Evolutionary conservation across 2,329 filamentous ascomycete species (phyloP), one percentile per base, ranked within the genome.

Genomic region (Botrytis porri): DNA sequence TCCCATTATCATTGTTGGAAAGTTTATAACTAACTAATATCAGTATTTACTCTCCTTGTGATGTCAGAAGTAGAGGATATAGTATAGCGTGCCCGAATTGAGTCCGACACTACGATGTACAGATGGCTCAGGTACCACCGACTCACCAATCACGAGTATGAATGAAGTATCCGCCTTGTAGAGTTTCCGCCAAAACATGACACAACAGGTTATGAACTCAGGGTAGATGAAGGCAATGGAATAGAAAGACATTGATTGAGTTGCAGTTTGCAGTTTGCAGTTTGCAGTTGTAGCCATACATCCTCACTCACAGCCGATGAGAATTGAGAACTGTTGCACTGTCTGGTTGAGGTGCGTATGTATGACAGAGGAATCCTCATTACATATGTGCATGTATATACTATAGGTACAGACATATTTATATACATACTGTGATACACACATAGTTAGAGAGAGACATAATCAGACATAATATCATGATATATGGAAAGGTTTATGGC

Each of bases 1-100:
- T 54, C n/a, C 3, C 48, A n/a, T n/a, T 51, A 25, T 51, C 48
- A 25, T 14, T 51, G 3, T n/a, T 54, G 51, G n/a, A 54, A 54
- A 29, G 51, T 29, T 54, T n/a, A n/a, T n/a, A n/a, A n/a, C n/a
- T n/a, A n/a, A n/a, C n/a, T n/a, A n/a, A n/a, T n/a, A n/a, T n/a
- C n/a, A n/a, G n/a, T n/a, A n/a, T n/a, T 35, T 22, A 25, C 32
- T 62, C 37, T 35, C 29, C 32, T 62, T 62, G 35, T 64, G 59
- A 72, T 72, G 70, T 72, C 61, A 67, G 39, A 54, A 32, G 60
- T 45, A 32, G 20, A 35, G 12, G 35, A 32, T 45, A 41, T 8
- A 29, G 51, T 29, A 54, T 54, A 54, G 51, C 51, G 45, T 18
- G 60, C n/a, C 69, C 69, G 69, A 71, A 71, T 71, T 71, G 69